phyloP scores from a whole-genome alignment of 1,284 basidiomycete species.

The Boletus hoseneyae region DNA sequence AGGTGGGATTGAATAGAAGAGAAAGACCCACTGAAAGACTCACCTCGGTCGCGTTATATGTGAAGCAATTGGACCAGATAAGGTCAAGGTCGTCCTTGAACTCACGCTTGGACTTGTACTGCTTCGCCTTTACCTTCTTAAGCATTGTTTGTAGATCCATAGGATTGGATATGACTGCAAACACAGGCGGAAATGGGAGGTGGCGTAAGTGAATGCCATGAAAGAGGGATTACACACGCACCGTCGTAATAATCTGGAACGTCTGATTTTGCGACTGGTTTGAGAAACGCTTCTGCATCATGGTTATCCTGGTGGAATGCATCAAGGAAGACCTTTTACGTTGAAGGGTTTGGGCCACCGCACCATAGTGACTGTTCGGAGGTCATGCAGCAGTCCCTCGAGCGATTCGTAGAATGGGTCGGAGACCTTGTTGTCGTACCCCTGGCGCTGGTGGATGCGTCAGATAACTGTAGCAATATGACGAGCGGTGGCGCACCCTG shows the following conservation, averaged over 20 bases:
- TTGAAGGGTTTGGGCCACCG: conserved; percentile 24
- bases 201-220: conserved; percentile 1
- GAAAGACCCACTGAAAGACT: conserved; percentile 26
- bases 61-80: conserved; percentile 95
- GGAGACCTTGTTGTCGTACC: conserved; percentile 68
- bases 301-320: conserved; percentile 64
- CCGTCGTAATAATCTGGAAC: conserved; percentile 89
- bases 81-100: conserved; percentile 93
- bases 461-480: conserved; percentile 9
- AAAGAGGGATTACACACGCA: conserved; percentile 36
- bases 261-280: conserved; percentile 83
- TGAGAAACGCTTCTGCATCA: conserved; percentile 86
- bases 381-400: conserved; percentile 81
- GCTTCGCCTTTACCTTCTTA: conserved; percentile 86
- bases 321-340: conserved; percentile 12
- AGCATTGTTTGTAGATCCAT: conserved; percentile 96
- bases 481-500: conserved; percentile 47
- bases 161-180: conserved; percentile 81
- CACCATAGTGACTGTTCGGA: conserved; percentile 76
- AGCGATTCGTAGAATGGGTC: conserved; percentile 91
- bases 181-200: neutral
- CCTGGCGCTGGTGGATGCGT: conserved; percentile 43
- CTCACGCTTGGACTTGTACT: conserved; percentile 91
- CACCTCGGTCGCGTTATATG: conserved; percentile 90
- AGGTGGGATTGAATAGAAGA: neutral